Evolutionary conservation across 2,329 filamentous ascomycete genomes (phyloP), one percentile per base, ranked within the genome.

Genomic region (Stagonosporopsis vannaccii): DNA sequence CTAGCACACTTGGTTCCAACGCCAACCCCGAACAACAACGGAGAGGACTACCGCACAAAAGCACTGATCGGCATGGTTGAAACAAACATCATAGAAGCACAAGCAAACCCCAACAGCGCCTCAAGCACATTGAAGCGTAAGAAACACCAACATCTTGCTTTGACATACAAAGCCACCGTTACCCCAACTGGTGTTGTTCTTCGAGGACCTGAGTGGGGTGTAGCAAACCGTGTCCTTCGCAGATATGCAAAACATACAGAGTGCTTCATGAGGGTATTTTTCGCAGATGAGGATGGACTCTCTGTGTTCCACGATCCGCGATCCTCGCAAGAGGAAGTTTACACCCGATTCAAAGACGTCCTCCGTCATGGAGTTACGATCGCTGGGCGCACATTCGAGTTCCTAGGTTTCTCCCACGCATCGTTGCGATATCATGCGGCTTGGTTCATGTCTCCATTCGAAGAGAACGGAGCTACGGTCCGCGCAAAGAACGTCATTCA

Each of bases 221-320:
- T 84, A 6, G 87, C 85, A 17, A 75, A 75, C 37, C 67, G 72
- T 32, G 60, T 75, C 5, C 61, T 75, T 11, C 65, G 71, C 20
- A 68, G 62, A 32, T 74, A 69, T 35, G 41, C 55, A 7, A 36
- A 60, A 11, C 40, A 71, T 25, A 58, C 61, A 0, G 66, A 73
- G 11, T 65, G 62, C 45, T 75, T 75, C 60, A 62, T 75, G 52
- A 83, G 91, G 0, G 89, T 93, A 0, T 82, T 86, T 6, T 92
- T 95, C 64, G 82, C 82, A 26, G 91, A 95, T 42, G 91, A 96
- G 69, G 84, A 90, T 65, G 88, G 88, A 0, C 80, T 86, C 22
- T 82, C 84, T 17, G 69, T 95, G 0, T 80, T 78, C 17, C 87
- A 85, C 69, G 87, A 87, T 54, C 71, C 82, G 9, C 54, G 61